These are phyloP conservation scores for Glycine tomentella DNA, from an alignment of 306 rosid genomes.

Conservation along the genomic window DNA sequence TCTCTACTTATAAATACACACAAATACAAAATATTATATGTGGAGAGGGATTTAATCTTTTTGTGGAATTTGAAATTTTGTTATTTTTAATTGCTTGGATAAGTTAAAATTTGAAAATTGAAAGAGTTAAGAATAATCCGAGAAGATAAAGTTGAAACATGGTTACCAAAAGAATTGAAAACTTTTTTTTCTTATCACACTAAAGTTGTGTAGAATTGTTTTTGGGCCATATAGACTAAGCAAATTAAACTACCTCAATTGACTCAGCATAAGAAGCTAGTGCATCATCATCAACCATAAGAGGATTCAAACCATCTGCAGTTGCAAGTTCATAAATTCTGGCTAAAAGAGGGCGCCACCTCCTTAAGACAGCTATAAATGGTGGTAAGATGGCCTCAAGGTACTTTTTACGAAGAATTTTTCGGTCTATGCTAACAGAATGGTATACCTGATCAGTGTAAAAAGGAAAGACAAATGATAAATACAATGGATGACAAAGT, in stretches of 20 bases:
- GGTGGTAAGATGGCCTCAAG: constrained; percentile 92
- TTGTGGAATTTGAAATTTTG: too few relatives aligned
- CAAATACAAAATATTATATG: too few relatives aligned
- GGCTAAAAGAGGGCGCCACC: constrained; percentile 95
- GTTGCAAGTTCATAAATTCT: constrained; percentile 96
- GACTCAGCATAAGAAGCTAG: constrained; percentile 82
- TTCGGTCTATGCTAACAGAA: constrained; percentile 77
- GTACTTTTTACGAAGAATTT: constrained; percentile 85
- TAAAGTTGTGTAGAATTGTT: too few relatives aligned
- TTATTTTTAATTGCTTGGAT: too few relatives aligned
- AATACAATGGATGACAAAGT: not conserved
- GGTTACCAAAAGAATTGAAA: too few relatives aligned
- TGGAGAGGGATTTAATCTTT: too few relatives aligned
- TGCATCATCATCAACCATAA: constrained; percentile 72
- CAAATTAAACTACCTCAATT: constrained; percentile 66
- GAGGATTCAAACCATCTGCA: constrained; percentile 88
- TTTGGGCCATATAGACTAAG: not conserved
- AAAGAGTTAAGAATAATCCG: too few relatives aligned
- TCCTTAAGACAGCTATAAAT: constrained; percentile 89
- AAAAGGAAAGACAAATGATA: constrained; percentile 34
- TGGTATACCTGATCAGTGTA: constrained; percentile 76
- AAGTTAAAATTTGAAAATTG: too few relatives aligned
- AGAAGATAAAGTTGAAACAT: too few relatives aligned
- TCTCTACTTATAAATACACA: too few relatives aligned
- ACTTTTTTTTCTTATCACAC: too few relatives aligned